Base-by-base conservation (phyloP, 768 basidiomycete genomes). In the Cystofilobasidium bisporidii region DNA sequence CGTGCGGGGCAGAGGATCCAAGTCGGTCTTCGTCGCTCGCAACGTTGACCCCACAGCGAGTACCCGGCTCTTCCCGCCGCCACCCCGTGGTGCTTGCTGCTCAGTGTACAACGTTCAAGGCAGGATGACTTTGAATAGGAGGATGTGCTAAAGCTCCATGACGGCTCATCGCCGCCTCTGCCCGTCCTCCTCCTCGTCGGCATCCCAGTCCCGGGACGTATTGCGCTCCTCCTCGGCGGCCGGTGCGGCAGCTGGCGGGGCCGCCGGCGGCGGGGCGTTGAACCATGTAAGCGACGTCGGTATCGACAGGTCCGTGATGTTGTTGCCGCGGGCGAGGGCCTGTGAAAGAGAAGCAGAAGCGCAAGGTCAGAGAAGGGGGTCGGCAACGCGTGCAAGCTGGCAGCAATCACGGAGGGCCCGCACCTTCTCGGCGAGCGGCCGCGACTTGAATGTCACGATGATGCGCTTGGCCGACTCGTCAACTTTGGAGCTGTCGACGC, bases 381-480 rank as follows among this genome's bases (percentile, higher is more conserved):
- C n/a, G n/a, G n/a, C n/a, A n/a, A n/a, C n/a, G n/a, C n/a, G n/a
- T n/a, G n/a, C n/a, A n/a, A n/a, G n/a, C n/a, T n/a, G n/a, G n/a
- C n/a, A n/a, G n/a, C n/a, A n/a, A n/a, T n/a, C n/a, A n/a, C n/a
- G n/a, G n/a, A n/a, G 61, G 70, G 79, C 38, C 8, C 43, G 43
- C 71, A 87, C 88, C 81, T 87, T 86, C 76, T 91, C 89, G 17
- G 90, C 89, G 28, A 81, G 85, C 32, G 80, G 79, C 64, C 89
- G 83, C 48, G 83, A 85, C 72, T 81, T 84, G 81, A 92, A 91
- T 28, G 83, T 72, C 6, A 89, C 85, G 8, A 89, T 71, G 38
- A 86, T 73, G 18, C 66, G 50, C 70, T 84, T 84, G 11, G 83
- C 85, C 60, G 77, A 75, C n/a, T 83, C 85, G 12, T 79, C 72